phyloP scores from a whole-genome alignment of 1,284 basidiomycete genomes.

The Fistulina hepatica region DNA sequence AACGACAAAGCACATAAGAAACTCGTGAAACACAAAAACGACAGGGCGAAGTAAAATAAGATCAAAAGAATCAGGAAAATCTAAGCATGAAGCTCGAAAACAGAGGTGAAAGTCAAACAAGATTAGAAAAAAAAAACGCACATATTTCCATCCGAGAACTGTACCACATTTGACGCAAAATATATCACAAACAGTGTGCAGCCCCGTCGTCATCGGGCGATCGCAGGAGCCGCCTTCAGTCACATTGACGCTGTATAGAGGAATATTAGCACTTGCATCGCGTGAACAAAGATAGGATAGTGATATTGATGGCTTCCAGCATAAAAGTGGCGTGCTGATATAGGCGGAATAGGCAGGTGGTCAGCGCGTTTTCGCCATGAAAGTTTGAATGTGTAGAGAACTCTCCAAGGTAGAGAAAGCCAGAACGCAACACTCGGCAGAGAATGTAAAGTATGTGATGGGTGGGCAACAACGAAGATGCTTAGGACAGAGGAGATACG shows the following conservation, averaged over 20 bases:
- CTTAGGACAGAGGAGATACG: conserved; percentile 29
- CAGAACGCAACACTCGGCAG: too few relatives aligned
- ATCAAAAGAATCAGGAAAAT: conserved; percentile 2
- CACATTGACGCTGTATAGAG: conserved; percentile 70
- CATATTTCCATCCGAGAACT: conserved; percentile 96
- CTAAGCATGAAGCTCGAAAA: conserved; percentile 6
- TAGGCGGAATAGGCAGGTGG: too few relatives aligned
- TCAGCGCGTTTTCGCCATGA: too few relatives aligned
- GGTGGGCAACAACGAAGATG: too few relatives aligned
- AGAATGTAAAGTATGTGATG: too few relatives aligned
- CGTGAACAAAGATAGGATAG: conserved; percentile 6
- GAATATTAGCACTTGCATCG: conserved; percentile 11
- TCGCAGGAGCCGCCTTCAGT: conserved; percentile 82
- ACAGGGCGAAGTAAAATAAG: neutral
- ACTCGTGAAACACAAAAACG: too few relatives aligned
- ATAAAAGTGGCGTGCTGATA: too few relatives aligned
- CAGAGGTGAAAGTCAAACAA: conserved; percentile 5
- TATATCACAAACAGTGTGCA: conserved; percentile 93
- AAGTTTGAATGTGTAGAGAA: too few relatives aligned
- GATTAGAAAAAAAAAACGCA: conserved; percentile 31
- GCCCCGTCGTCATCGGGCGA: conserved; percentile 92
- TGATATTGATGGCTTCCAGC: too few relatives aligned
- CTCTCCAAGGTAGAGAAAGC: too few relatives aligned
- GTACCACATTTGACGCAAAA: conserved; percentile 83
- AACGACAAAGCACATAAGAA: conserved; percentile 9